Evolutionary conservation across 2,329 filamentous ascomycete species (phyloP).

Genomic region (Sarocladium strictum): DNA sequence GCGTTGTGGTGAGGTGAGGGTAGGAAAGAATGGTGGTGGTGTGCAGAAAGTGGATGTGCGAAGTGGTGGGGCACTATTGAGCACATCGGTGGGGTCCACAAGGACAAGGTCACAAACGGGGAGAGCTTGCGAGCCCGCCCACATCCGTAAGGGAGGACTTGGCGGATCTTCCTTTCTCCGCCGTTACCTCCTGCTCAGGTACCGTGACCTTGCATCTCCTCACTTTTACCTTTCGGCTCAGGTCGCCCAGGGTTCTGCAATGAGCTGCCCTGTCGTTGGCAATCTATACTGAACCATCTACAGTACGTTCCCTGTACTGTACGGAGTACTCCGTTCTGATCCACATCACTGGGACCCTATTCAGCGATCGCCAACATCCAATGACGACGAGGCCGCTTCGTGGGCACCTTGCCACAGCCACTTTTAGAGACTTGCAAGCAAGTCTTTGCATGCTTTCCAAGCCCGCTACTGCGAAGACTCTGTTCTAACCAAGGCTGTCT

Average conservation of each 20-base stretch:
- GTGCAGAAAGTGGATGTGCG: background rate
- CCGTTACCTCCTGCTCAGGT: background rate
- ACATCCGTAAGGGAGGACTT: background rate
- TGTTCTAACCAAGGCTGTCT: no score
- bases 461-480: background rate
- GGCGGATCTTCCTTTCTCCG: slow-evolving; percentile 5
- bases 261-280: background rate
- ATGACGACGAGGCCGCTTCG: no score
- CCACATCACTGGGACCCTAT: background rate
- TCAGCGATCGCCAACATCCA: background rate
- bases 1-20: no score
- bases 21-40: slow-evolving; percentile 3
- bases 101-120: slow-evolving; percentile 1
- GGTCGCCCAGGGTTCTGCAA: background rate
- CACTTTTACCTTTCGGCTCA: background rate
- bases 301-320: background rate
- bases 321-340: background rate
- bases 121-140: background rate
- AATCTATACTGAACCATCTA: background rate
- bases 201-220: background rate
- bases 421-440: no score
- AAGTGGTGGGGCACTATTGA: background rate
- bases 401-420: no score
- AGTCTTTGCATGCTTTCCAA: no score
- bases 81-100: background rate